Evolutionary conservation across 495 filamentous ascomycete genomes (phyloP), one percentile per base, ranked within the genome.

Genomic region (Penicillium alfredii): DNA sequence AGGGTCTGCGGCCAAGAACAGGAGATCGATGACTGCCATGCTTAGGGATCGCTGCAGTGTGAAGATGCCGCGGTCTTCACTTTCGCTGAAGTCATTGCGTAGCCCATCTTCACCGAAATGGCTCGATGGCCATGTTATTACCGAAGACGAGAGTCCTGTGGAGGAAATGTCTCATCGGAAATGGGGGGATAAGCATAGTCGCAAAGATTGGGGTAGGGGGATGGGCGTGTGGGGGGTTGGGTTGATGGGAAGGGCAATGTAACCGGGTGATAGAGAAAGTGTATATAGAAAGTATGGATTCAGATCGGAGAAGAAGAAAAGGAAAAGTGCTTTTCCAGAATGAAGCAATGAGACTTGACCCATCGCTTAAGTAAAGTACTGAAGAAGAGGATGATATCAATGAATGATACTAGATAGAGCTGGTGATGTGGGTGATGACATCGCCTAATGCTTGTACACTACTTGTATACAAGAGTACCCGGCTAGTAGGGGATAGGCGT

Each of bases 161-260:
- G 44, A 45, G 5, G 40, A 40, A 13, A 41, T 35, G n/a, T 12
- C 38, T 4, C 38, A 44, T 12, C 21, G 44, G 14, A 48, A 50
- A 14, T 47, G 41, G 47, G 18, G 45, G n/a, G 51, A 57, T 19
- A 38, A 13, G n/a, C 37, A 47, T 38, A n/a, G n/a, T n/a, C n/a
- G n/a, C n/a, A n/a, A n/a, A n/a, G n/a, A n/a, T 19, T 40, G 30
- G 33, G 43, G n/a, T 11, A 27, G 4, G 25, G 30, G 16, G 28
- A 32, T 4, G 31, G 25, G 20, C 37, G 27, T 26, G n/a, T 19
- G 35, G 25, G 39, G 16, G 30, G 38, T 30, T 37, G 44, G 38
- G 4, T 14, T 44, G 11, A n/a, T 45, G 22, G 45, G 42, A 24
- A 27, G 29, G 11, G 19, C 19, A 0, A 45, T 28, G 33, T 40